phyloP scores from a whole-genome alignment of 2,329 filamentous ascomycete species.

The Aspergillus sp. region DNA sequence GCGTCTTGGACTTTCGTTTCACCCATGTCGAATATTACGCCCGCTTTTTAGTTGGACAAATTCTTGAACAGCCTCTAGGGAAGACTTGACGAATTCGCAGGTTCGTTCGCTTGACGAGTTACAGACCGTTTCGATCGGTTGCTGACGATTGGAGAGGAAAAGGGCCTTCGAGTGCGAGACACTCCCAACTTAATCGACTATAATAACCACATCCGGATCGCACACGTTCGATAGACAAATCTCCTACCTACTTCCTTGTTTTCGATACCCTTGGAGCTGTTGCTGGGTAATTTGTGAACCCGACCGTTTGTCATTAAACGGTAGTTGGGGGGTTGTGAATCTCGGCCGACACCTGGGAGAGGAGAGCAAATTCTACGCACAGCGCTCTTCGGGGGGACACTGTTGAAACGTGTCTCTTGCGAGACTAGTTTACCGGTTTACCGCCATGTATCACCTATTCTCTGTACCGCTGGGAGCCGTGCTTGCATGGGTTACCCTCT shows the following conservation, averaged over 20 bases:
- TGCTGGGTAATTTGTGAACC: not conserved
- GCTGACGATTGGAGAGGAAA: not conserved
- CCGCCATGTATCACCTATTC: slow-evolving; percentile 24
- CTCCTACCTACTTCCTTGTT: not conserved
- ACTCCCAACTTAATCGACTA: not conserved
- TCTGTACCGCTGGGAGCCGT: slow-evolving; percentile 24
- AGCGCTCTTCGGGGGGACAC: not conserved
- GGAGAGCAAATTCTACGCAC: not conserved
- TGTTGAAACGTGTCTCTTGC: not conserved
- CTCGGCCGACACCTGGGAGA: not conserved
- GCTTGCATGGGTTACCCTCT: slow-evolving; percentile 19
- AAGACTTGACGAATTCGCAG: not conserved
- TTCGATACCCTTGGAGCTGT: not conserved
- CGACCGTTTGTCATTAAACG: not conserved
- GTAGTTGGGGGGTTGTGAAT: not conserved
- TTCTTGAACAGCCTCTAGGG: not conserved
- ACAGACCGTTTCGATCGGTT: not conserved
- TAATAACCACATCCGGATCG: not conserved
- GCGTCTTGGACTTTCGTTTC: slow-evolving; percentile 10
- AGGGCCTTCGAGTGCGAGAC: slow-evolving; percentile 4
- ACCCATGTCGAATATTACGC: slow-evolving; percentile 7
- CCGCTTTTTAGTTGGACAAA: slow-evolving; percentile 3
- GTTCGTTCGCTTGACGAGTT: not conserved
- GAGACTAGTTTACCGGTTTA: not conserved
- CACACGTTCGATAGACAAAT: not conserved